These are phyloP conservation scores for Phylloporus sp. DNA, from an alignment of 1,284 basidiomycete species.

Conservation along the genomic window DNA sequence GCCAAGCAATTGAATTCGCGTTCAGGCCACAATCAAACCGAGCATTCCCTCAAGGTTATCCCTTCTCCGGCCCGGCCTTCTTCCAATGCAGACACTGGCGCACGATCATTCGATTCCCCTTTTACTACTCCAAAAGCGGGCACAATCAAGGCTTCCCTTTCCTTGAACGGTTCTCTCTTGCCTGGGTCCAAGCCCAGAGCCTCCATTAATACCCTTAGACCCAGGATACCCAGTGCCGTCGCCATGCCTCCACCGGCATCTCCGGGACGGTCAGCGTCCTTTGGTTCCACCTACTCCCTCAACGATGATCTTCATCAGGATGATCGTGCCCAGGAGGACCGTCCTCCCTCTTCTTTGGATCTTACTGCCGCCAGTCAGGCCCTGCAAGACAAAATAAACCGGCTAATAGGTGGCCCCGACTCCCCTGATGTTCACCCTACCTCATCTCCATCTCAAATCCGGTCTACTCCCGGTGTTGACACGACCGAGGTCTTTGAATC, in stretches of 20 bases:
- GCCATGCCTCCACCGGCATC: slow-evolving; percentile 82
- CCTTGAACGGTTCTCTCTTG: slow-evolving; percentile 51
- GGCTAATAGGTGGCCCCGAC: slow-evolving; percentile 46
- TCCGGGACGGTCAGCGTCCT: slow-evolving; percentile 48
- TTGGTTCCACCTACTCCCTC: slow-evolving; percentile 41
- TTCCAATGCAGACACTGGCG: slow-evolving; percentile 17
- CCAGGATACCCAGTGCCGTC: slow-evolving; percentile 73
- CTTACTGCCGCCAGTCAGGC: slow-evolving; percentile 50
- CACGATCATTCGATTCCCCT: slow-evolving; percentile 53
- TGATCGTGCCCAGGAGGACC: slow-evolving; percentile 26
- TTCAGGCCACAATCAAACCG: slow-evolving; percentile 35
- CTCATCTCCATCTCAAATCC: slow-evolving; percentile 20
- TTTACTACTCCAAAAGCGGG: slow-evolving; percentile 70
- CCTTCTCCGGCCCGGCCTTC: slow-evolving; percentile 41
- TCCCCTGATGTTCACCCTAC: slow-evolving; percentile 9
- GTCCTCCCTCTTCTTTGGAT: slow-evolving; percentile 41
- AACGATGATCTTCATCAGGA: slow-evolving; percentile 40
- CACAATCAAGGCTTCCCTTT: slow-evolving; percentile 44
- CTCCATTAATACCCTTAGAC: slow-evolving; percentile 62
- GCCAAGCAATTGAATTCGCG: slow-evolving; percentile 77
- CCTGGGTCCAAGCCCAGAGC: slow-evolving; percentile 52
- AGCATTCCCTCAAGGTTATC: slow-evolving; percentile 32
- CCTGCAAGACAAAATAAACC: slow-evolving; percentile 62
- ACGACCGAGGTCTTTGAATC: slow-evolving; percentile 45
- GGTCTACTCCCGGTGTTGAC: slow-evolving; percentile 42